Conservation (phyloP, 2,329 filamentous ascomycete species). For the Trichothecium sympodiale region DNA sequence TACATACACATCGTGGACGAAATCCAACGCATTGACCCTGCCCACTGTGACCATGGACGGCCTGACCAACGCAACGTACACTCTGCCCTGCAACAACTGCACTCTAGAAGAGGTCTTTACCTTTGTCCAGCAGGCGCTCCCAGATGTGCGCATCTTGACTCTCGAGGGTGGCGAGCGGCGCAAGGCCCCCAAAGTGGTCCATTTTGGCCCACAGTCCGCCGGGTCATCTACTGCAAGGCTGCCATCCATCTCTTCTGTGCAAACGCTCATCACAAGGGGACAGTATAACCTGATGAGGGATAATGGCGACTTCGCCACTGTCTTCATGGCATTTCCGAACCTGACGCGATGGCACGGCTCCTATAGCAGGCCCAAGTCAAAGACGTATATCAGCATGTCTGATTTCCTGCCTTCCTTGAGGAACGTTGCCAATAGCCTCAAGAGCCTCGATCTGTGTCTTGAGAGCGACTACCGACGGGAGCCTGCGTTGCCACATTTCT, state of each 20-base stretch:
- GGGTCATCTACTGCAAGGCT: conserved; percentile 3
- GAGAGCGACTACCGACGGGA: conserved; percentile 64
- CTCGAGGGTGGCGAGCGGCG: conserved; percentile 68
- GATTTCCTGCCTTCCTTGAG: conserved; percentile 41
- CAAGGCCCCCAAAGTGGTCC: conserved; percentile 55
- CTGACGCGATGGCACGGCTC: conserved; percentile 52
- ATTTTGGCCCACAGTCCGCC: conserved; percentile 16
- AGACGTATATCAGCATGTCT: conserved; percentile 61
- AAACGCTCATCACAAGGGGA: conserved; percentile 60
- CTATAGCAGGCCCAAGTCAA: conserved; percentile 62
- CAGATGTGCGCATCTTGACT: conserved; percentile 54
- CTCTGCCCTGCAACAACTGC: conserved; percentile 53
- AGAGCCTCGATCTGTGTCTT: conserved; percentile 54
- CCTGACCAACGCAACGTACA: conserved; percentile 46
- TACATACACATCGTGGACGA: conserved; percentile 23
- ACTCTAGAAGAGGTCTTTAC: conserved; percentile 59
- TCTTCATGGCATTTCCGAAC: conserved; percentile 53
- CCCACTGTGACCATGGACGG: conserved; percentile 44
- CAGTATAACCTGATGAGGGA: conserved; percentile 67
- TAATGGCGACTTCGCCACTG: conserved; percentile 48
- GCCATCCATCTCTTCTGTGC: conserved; percentile 25
- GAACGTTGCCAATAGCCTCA: conserved; percentile 43
- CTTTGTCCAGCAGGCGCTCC: conserved; percentile 48
- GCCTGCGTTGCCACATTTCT: conserved; percentile 46
- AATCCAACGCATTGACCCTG: conserved; percentile 27